These are phyloP conservation scores for Litchi chinensis DNA, from an alignment of 345 rosid genomes.

Conservation along the genomic window DNA sequence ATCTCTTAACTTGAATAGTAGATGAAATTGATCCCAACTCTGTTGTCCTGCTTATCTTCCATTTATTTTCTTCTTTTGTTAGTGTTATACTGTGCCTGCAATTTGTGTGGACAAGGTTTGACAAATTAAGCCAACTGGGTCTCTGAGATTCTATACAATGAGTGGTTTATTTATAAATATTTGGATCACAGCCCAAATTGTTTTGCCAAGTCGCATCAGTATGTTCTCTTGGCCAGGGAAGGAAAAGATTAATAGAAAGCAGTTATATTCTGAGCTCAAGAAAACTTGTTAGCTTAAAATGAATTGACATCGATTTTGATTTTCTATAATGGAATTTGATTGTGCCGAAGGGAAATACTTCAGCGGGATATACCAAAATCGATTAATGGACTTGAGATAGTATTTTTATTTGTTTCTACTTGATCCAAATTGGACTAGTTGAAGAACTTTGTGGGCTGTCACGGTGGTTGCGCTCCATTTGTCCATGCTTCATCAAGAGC, in stretches of 20 bases:
- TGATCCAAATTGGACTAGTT: too few species aligned
- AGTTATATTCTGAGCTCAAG: neutral
- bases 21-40: slow-evolving; percentile 12
- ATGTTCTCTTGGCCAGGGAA: neutral
- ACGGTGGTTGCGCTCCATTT: too few species aligned
- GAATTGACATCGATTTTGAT: too few species aligned
- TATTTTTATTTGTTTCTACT: too few species aligned
- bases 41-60: neutral
- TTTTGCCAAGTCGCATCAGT: neutral
- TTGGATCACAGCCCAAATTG: neutral
- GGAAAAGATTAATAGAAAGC: neutral
- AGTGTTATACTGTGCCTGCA: neutral
- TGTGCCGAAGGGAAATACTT: too few species aligned
- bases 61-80: neutral
- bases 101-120: neutral
- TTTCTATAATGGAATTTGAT: too few species aligned
- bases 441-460: too few species aligned
- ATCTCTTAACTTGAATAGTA: slow-evolving; percentile 20
- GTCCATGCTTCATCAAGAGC: too few species aligned
- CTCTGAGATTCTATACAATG: neutral
- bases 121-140: neutral
- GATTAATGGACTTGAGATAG: too few species aligned
- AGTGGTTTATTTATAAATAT: neutral
- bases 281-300: too few species aligned
- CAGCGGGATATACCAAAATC: too few species aligned